These are phyloP conservation scores for Kurtzmaniella cleridarum DNA, from an alignment of 805 yeast genomes.

Conservation along the genomic window DNA sequence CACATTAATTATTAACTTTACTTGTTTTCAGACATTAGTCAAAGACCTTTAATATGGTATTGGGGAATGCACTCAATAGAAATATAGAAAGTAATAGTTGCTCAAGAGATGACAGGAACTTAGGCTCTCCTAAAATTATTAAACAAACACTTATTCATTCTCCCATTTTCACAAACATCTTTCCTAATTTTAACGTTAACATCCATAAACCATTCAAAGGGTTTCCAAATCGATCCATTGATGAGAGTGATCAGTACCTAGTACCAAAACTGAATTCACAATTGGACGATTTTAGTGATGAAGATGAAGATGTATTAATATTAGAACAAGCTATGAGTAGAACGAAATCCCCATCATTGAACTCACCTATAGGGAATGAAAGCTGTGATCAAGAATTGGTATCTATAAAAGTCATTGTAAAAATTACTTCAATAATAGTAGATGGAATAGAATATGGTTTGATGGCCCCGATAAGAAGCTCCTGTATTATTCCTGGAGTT, in stretches of 20 bases:
- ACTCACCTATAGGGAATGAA: background rate
- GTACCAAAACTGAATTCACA: conserved; percentile 33
- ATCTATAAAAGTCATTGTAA: conserved; percentile 23
- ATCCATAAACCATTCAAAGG: conserved; percentile 28
- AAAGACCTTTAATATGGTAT: background rate
- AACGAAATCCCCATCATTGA: background rate
- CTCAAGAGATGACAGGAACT: background rate
- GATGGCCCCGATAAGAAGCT: conserved; percentile 27
- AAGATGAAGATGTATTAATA: conserved; percentile 22
- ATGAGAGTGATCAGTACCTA: conserved; percentile 31
- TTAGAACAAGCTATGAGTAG: background rate
- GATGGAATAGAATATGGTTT: conserved; percentile 25
- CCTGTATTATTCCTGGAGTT: conserved; percentile 21
- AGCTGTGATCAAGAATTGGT: conserved; percentile 4
- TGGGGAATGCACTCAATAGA: background rate
- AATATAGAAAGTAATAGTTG: background rate
- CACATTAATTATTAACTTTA: too few relatives aligned
- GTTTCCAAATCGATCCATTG: conserved; percentile 28
- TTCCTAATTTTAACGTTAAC: conserved; percentile 27
- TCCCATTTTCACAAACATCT: conserved; percentile 31
- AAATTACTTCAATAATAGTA: conserved; percentile 25
- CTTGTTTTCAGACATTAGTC: too few relatives aligned
- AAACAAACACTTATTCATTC: conserved; percentile 37
- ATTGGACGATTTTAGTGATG: conserved; percentile 32
- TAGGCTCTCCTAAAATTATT: conserved; percentile 9